Evolutionary conservation across 257 asterid species (phyloP).

Genomic region (Nicotiana obtusifolia): DNA sequence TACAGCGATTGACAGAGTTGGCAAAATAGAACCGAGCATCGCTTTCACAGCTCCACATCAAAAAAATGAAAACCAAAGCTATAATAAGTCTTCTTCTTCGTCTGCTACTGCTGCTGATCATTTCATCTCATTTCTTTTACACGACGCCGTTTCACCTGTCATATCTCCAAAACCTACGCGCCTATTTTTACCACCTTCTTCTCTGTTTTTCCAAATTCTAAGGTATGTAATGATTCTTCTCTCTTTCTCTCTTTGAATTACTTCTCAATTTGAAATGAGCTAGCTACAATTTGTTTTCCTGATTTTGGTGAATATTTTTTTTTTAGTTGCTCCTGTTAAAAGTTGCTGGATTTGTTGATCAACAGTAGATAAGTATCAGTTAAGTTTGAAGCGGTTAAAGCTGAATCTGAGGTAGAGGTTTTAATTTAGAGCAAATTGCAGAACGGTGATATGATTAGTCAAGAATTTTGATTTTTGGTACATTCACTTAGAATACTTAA

Average conservation of each 20-base stretch:
- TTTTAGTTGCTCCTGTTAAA: neutral
- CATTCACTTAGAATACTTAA: neutral
- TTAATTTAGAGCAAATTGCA: neutral
- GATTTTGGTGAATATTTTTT: neutral
- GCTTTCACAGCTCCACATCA: too few species aligned
- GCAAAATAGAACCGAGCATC: too few species aligned
- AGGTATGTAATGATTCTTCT: too few species aligned
- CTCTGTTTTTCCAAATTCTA: too few species aligned
- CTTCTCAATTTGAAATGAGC: neutral
- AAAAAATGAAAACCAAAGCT: too few species aligned
- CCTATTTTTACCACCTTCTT: too few species aligned
- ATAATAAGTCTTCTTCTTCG: too few species aligned
- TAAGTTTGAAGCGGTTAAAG: neutral
- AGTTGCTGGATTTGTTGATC: neutral
- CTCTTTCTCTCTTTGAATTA: neutral
- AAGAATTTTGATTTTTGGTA: neutral
- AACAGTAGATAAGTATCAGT: neutral
- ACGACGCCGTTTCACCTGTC: too few species aligned
- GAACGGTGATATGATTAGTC: neutral
- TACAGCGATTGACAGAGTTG: too few species aligned
- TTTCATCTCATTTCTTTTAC: too few species aligned
- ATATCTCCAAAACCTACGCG: too few species aligned
- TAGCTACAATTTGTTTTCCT: neutral
- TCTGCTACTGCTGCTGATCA: too few species aligned
- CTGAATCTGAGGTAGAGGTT: neutral